phyloP scores from a whole-genome alignment of 305 asterid genomes.

The Solanum chacoense region DNA sequence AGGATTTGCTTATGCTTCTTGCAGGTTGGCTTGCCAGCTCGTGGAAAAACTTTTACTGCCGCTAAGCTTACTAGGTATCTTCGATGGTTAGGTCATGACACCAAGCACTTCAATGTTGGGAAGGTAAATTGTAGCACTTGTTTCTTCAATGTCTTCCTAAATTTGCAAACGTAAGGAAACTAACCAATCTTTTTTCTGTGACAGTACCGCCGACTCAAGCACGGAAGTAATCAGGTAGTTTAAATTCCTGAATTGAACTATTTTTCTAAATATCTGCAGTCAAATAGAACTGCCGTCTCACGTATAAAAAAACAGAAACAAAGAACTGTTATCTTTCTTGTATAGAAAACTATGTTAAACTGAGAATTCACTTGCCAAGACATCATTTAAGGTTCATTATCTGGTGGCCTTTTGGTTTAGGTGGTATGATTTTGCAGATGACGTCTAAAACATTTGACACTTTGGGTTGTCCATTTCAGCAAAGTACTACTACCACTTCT shows the following conservation, averaged over 20 bases:
- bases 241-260: constrained; percentile 9
- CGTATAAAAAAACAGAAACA: background rate
- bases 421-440: background rate
- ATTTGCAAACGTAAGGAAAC: background rate
- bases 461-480: background rate
- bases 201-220: constrained; percentile 98
- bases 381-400: background rate
- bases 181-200: constrained; percentile 16
- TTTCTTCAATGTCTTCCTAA: constrained; percentile 12
- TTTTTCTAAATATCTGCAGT: background rate
- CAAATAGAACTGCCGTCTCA: background rate
- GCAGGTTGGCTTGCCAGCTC: constrained; percentile 98
- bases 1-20: constrained; percentile 14
- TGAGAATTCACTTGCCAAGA: background rate
- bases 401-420: background rate
- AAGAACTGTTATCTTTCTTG: background rate
- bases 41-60: constrained; percentile 98
- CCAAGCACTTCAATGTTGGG: constrained; percentile 99
- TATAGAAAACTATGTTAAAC: background rate
- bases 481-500: background rate
- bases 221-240: constrained; percentile 89
- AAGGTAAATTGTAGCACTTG: constrained; percentile 41
- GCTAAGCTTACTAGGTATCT: constrained; percentile 98
- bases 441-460: background rate
- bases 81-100: constrained; percentile 98